Evolutionary conservation across 169 alveolate genomes (phyloP), one percentile per base, ranked within the genome.

Genomic region (Cryptosporidium tyzzeri): DNA sequence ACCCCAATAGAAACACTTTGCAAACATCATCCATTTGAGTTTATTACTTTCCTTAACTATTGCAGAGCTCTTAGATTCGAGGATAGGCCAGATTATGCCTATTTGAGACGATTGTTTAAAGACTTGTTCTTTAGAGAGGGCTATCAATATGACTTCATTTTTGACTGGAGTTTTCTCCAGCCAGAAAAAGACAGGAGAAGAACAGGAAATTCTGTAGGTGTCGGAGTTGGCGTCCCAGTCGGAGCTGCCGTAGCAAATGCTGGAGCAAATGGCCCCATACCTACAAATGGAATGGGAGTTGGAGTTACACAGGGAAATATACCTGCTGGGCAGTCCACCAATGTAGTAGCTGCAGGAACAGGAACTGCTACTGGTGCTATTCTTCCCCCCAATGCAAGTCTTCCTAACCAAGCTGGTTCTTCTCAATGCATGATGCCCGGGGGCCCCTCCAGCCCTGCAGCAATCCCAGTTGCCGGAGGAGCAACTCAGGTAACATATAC

Each of bases 1-100:
- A 97, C 99, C 29, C 98, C 99, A 21, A 97, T 97, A 29, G 99
- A 98, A 89, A 93, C 96, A 23, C 94, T 98, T 51, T 97, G 99
- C 94, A 97, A 97, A 93, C 97, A 97, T 84, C 71, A 59, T 69
- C 94, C 95, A 53, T 94, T 94, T 80, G 99, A 97, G 92, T 96
- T 96, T 91, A 94, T 93, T 53, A 96, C 97, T 26, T 97, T 96
- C 86, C 91, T 97, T 84, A 96, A 97, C 93, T 97, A 97, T 91
- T 97, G 99, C 71, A 96, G 98, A 50, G 95, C 98, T 55, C 92
- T 97, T 62, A 94, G 99, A 71, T 97, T 97, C 86, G 99, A 97
- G 85, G 99, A 97, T 91, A 93, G 98, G 70, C 99, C 99, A 18
- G 99, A 97, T 91, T 97, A 97, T 92, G 94, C 97, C 33, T 96